Evolutionary conservation across 2,329 filamentous ascomycete species (phyloP).

Genomic region (Aspergillus novofumigatus): DNA sequence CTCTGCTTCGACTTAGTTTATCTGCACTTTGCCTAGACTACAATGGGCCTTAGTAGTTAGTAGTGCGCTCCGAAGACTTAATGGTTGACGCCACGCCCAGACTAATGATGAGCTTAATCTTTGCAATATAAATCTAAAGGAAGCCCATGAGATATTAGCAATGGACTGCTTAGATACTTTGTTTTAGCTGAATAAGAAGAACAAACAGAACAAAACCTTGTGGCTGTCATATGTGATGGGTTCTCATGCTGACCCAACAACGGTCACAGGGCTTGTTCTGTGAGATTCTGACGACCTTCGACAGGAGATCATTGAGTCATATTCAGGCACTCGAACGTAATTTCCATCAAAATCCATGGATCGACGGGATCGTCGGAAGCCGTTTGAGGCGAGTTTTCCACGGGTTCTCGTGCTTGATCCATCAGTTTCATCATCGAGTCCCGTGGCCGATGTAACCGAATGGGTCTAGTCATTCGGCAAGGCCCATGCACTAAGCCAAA

Average conservation of each 20-base stretch:
- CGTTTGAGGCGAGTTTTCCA: neutral
- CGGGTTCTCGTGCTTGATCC: neutral
- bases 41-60: neutral
- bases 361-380: neutral
- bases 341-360: neutral
- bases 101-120: slow-evolving; percentile 14
- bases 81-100: neutral
- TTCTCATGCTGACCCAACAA: too few species aligned
- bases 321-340: neutral
- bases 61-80: neutral
- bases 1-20: neutral
- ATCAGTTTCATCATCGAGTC: slow-evolving; percentile 13
- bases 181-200: neutral
- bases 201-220: too few species aligned
- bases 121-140: neutral
- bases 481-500: slow-evolving; percentile 11
- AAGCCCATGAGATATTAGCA: neutral
- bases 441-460: slow-evolving; percentile 15
- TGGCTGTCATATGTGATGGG: too few species aligned
- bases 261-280: neutral
- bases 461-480: slow-evolving; percentile 12
- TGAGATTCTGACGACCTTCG: neutral
- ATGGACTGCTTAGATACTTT: neutral
- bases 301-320: neutral
- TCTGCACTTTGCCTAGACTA: neutral